Percentiles rank a stretch among this genome's conserved stretches.
These are phyloP conservation scores for Salix suchowensis DNA, from an alignment of 345 rosid genomes.

Conservation along the genomic window DNA sequence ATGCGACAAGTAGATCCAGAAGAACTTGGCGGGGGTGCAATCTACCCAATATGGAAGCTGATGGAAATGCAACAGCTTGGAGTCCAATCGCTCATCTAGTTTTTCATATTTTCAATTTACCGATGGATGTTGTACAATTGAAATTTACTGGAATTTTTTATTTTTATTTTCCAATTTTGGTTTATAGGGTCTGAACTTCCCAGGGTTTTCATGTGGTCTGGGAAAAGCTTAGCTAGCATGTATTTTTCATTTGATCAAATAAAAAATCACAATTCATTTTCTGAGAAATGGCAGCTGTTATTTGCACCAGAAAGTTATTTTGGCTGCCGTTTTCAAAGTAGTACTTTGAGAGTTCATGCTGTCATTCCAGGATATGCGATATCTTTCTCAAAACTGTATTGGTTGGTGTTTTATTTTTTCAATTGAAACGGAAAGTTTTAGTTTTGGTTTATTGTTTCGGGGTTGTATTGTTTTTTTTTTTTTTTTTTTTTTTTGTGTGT, in stretches of 20 bases:
- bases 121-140: neutral
- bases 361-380: neutral
- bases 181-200: neutral
- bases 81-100: constrained; percentile 66
- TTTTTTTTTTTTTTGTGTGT: no score
- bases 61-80: constrained; percentile 73
- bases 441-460: rapidly evolving
- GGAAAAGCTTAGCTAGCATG: constrained; percentile 5
- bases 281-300: neutral
- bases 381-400: no score
- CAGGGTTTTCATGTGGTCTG: constrained; percentile 18
- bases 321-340: neutral
- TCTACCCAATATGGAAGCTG: constrained; percentile 86
- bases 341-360: neutral
- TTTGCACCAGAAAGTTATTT: neutral
- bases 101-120: neutral
- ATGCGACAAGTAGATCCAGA: constrained; percentile 86
- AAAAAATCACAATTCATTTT: neutral
- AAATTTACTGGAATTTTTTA: neutral
- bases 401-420: no score
- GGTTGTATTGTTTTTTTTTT: rapidly evolving
- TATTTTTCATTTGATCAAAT: neutral
- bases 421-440: no score
- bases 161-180: neutral
- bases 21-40: constrained; percentile 82